These are phyloP conservation scores for Stenogyne calaminthoides DNA, from an alignment of 305 asterid genomes.

Conservation along the genomic window DNA sequence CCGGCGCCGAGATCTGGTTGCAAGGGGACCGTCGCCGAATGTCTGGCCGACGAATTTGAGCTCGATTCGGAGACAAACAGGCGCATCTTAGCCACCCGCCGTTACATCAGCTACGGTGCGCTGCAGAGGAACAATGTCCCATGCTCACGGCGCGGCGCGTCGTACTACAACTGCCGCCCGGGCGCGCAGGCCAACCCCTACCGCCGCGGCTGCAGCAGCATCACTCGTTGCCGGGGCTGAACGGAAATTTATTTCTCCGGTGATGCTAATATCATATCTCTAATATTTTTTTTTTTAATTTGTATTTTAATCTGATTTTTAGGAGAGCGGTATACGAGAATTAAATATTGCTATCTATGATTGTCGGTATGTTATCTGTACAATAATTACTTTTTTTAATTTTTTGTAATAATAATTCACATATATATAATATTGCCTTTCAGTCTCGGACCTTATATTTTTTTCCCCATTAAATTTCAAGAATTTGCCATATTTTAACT, in stretches of 20 bases:
- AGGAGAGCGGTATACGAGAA: slow-evolving; percentile 34
- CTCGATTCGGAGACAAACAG: slow-evolving; percentile 66
- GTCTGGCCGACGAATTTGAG: slow-evolving; percentile 48
- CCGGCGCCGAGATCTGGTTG: slow-evolving; percentile 55
- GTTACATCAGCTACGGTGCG: slow-evolving; percentile 86
- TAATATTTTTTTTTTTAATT: not conserved
- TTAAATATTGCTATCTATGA: slow-evolving; percentile 21
- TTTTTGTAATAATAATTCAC: slow-evolving; percentile 34
- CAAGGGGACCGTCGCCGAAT: slow-evolving; percentile 64
- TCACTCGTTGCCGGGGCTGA: slow-evolving; percentile 81
- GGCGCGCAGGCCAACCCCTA: slow-evolving; percentile 80
- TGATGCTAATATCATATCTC: slow-evolving; percentile 19
- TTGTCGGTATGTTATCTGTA: slow-evolving; percentile 24
- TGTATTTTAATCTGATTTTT: not conserved
- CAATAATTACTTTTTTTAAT: slow-evolving; percentile 4
- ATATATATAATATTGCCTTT: not conserved
- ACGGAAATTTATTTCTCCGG: slow-evolving; percentile 1
- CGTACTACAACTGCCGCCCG: slow-evolving; percentile 89
- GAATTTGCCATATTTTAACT: not conserved
- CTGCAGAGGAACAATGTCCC: slow-evolving; percentile 68
- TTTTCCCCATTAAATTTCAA: not conserved
- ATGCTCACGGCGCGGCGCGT: slow-evolving; percentile 82
- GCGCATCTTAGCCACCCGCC: slow-evolving; percentile 56
- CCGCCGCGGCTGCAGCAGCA: slow-evolving; percentile 74
- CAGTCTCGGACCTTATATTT: not conserved